These are phyloP conservation scores for Pseudogymnoascus sp. DNA, from an alignment of 2,329 filamentous ascomycete genomes.

Conservation along the genomic window DNA sequence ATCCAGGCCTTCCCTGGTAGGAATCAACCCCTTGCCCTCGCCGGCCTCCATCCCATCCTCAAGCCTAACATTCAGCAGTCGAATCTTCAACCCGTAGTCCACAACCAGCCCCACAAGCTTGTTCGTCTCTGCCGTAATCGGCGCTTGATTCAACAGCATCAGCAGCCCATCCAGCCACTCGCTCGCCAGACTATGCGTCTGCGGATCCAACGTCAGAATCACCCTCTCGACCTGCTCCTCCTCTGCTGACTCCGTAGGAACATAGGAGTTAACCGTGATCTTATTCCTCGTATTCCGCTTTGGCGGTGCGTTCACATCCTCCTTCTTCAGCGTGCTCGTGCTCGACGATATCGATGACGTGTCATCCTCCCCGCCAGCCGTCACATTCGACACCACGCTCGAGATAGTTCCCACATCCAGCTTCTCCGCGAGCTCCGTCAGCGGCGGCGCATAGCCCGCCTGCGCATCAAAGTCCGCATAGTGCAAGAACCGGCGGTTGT, in stretches of 20 bases:
- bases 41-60: constrained; percentile 60
- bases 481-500: constrained; percentile 84
- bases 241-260: constrained; percentile 29
- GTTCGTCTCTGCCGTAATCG: constrained; percentile 93
- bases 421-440: constrained; percentile 71
- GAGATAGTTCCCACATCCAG: constrained; percentile 83
- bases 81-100: constrained; percentile 87
- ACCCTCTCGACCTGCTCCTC: constrained; percentile 54
- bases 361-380: constrained; percentile 32
- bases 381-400: constrained; percentile 86
- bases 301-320: constrained; percentile 15
- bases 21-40: constrained; percentile 65
- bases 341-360: constrained; percentile 37
- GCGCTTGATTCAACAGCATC: constrained; percentile 90
- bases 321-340: constrained; percentile 35
- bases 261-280: constrained; percentile 82
- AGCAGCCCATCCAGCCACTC: constrained; percentile 95
- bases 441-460: constrained; percentile 55
- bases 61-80: constrained; percentile 82
- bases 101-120: constrained; percentile 79
- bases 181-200: constrained; percentile 73
- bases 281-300: constrained; percentile 54
- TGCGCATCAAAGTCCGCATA: constrained; percentile 75
- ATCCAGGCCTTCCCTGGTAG: constrained; percentile 76
- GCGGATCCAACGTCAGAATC: constrained; percentile 75